phyloP scores from a whole-genome alignment of 192 early-diverging fungal species.

The Backusella macrospora region DNA sequence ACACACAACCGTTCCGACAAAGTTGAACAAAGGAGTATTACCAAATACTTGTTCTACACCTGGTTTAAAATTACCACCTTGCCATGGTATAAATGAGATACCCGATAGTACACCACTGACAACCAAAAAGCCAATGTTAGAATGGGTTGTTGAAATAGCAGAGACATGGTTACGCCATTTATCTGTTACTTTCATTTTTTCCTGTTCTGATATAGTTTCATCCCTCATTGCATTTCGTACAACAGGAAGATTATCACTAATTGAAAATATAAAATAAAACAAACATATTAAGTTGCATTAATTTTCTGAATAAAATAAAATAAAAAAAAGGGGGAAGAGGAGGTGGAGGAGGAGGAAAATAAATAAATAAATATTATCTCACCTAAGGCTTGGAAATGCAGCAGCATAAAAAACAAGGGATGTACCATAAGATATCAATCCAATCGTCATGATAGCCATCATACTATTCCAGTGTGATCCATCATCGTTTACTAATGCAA shows the following conservation, averaged over 20 bases:
- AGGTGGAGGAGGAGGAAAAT: not conserved
- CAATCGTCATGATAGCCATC: constrained; percentile 28
- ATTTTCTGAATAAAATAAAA: not conserved
- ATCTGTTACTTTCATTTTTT: constrained; percentile 20
- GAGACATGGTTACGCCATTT: constrained; percentile 45
- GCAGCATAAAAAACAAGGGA: constrained; percentile 34
- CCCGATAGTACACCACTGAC: constrained; percentile 21
- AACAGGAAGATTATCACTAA: constrained; percentile 27
- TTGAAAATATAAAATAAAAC: not conserved
- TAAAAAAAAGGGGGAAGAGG: not conserved
- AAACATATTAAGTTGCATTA: constrained; percentile 9
- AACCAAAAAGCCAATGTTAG: constrained; percentile 49
- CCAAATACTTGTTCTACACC: constrained; percentile 26
- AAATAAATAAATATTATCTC: constrained; percentile 15
- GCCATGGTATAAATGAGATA: constrained; percentile 6
- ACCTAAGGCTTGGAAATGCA: constrained; percentile 19
- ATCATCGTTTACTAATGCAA: constrained; percentile 12
- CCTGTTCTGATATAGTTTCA: constrained; percentile 2
- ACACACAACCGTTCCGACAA: constrained; percentile 37
- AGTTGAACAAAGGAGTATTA: constrained; percentile 20
- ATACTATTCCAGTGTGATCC: not conserved
- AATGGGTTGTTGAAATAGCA: constrained; percentile 48
- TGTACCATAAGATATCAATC: constrained; percentile 26
- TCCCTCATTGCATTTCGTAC: constrained; percentile 28
- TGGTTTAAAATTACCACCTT: constrained; percentile 11